phyloP scores from a whole-genome alignment of 139 green algal species.

The Nannochloris sp. region DNA sequence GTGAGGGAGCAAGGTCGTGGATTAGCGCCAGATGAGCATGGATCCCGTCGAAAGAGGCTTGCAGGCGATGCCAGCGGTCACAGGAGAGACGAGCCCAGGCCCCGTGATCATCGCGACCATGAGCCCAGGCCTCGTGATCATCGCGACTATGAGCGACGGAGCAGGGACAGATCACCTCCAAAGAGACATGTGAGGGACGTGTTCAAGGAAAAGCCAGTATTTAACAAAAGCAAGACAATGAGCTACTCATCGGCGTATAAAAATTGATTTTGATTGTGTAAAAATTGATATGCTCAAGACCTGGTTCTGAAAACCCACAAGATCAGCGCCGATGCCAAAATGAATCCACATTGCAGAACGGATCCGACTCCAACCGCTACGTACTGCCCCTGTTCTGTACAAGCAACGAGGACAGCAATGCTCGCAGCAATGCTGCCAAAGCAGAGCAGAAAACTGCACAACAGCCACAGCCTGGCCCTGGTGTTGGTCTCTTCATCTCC shows the following conservation, averaged over 20 bases:
- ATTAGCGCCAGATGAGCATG: slow-evolving; percentile 16
- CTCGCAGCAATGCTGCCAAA: slow-evolving; percentile 28
- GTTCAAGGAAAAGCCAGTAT: slow-evolving; percentile 14
- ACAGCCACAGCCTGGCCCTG: slow-evolving; percentile 30
- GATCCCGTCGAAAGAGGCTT: background rate
- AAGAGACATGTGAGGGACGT: slow-evolving; percentile 16
- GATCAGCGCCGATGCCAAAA: slow-evolving; percentile 22
- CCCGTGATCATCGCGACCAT: background rate
- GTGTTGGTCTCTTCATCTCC: slow-evolving; percentile 20
- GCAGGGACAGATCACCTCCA: background rate
- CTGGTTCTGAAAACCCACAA: slow-evolving; percentile 27
- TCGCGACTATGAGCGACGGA: background rate
- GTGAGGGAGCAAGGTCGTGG: slow-evolving; percentile 53
- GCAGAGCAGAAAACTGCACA: slow-evolving; percentile 30
- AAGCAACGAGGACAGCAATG: slow-evolving; percentile 29
- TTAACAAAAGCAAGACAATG: too few relatives aligned
- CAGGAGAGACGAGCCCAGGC: too few relatives aligned
- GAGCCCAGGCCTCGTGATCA: background rate
- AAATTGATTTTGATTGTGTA: background rate
- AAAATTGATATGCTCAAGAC: background rate
- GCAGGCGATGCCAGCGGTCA: too few relatives aligned
- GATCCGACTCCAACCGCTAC: slow-evolving; percentile 26
- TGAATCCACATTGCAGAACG: slow-evolving; percentile 35
- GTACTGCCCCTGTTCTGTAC: slow-evolving; percentile 9
- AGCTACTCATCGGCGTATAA: too few relatives aligned